Conservation (phyloP, 176 grass and related monocot species). For the Eleusine indica region DNA sequence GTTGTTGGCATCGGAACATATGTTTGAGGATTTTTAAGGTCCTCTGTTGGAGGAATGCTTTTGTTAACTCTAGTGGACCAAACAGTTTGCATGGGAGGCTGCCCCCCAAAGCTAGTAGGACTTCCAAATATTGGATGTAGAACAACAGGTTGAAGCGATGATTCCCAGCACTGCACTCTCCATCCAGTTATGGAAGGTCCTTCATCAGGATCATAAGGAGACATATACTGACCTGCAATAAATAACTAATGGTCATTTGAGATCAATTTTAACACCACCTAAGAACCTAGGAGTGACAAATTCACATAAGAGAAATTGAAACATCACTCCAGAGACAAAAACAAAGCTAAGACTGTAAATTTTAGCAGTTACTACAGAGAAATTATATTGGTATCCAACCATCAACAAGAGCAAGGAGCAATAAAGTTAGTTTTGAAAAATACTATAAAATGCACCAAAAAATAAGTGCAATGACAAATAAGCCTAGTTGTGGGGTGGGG, state of each 20-base stretch:
- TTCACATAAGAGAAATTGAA: constrained; percentile 21
- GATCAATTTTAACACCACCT: constrained; percentile 13
- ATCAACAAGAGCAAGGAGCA: constrained; percentile 7
- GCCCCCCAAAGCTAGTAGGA: constrained; percentile 74
- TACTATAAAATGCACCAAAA: not conserved
- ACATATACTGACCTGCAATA: constrained; percentile 95
- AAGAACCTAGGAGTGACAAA: not conserved
- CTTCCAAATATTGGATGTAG: constrained; percentile 99
- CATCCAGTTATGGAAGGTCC: constrained; percentile 98
- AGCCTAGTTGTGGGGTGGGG: not conserved
- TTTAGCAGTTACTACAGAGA: not conserved
- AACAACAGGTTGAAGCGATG: constrained; percentile 90
- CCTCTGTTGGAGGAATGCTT: constrained; percentile 92
- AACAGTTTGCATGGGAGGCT: constrained; percentile 93
- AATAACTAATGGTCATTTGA: constrained; percentile 29
- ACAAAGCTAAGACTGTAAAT: not conserved
- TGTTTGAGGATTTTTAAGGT: constrained; percentile 85
- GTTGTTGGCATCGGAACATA: constrained; percentile 68
- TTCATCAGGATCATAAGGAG: constrained; percentile 99
- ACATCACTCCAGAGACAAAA: not conserved
- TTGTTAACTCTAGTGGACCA: constrained; percentile 95
- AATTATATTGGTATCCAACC: constrained; percentile 23
- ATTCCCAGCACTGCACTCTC: constrained; percentile 98
- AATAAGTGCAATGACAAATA: not conserved
- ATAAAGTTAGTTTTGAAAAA: not conserved